These are phyloP conservation scores for Vigna radiata DNA, from an alignment of 306 rosid genomes.

Conservation along the genomic window DNA sequence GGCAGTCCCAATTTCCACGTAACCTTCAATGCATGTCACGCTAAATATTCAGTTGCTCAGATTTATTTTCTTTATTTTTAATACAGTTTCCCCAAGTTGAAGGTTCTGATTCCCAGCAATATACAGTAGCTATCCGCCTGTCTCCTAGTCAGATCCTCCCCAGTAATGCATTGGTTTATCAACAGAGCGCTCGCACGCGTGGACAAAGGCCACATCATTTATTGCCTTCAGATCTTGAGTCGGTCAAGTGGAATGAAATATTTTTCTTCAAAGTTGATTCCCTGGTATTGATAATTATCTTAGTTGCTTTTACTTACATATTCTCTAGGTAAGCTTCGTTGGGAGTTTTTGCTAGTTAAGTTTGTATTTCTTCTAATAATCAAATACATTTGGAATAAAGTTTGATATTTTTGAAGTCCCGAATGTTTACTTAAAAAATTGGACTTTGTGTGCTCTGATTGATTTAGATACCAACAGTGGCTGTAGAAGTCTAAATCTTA, in stretches of 20 bases:
- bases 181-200: constrained; percentile 90
- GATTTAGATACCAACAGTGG: too few species aligned
- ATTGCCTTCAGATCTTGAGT: constrained; percentile 63
- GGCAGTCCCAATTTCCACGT: constrained; percentile 15
- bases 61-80: constrained; percentile 28
- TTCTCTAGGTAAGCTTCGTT: constrained; percentile 9
- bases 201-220: constrained; percentile 68
- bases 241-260: constrained; percentile 91
- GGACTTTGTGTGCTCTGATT: background rate
- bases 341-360: background rate
- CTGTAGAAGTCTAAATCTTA: too few species aligned
- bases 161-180: constrained; percentile 59
- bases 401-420: constrained; percentile 9
- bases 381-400: constrained; percentile 5
- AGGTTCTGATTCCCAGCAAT: constrained; percentile 73
- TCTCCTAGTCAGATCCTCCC: constrained; percentile 59
- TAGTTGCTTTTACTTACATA: constrained; percentile 27
- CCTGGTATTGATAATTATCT: constrained; percentile 60
- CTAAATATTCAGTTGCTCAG: constrained; percentile 11
- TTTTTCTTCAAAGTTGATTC: constrained; percentile 94
- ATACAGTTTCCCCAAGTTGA: constrained; percentile 77
- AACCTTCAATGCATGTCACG: background rate
- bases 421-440: background rate
- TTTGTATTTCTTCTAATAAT: constrained; percentile 29
- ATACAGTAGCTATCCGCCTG: constrained; percentile 76